Evolutionary conservation across 2,329 filamentous ascomycete genomes (phyloP), one percentile per base, ranked within the genome.

Genomic region (Beauveria rudraprayagi): DNA sequence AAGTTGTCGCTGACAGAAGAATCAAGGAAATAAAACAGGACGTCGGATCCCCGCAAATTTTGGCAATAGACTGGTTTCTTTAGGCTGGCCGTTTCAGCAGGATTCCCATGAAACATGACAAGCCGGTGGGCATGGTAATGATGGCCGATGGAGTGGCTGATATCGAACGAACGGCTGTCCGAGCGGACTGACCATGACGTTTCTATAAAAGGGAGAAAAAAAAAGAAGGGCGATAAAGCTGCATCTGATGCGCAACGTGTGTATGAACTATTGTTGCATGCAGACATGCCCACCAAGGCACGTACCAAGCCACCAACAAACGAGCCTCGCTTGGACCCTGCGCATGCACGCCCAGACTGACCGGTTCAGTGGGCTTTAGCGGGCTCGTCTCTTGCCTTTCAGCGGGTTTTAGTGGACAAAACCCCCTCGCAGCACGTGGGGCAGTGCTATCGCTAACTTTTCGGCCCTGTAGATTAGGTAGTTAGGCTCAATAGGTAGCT

Each of bases 401-500:
- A 47, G 54, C 54, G 54, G 54, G 26, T 14, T 47, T 56, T 56
- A 55, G 53, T 55, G 53, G 53, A 43, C 51, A 54, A 28, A 43
- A 24, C 37, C 37, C 30, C 53, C 41, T 56, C 54, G 26, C 28
- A n/a, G 54, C 41, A 34, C 54, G 54, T 56, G 54, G 54, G 54
- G 54, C 54, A 47, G 41, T 37, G 54, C 43, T 46, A 56, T 56
- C 54, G 53, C 37, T 41, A 40, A n/a, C 52, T 24, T 43, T 46
- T 24, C n/a, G 19, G 19, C 34, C 34, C 34, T 37, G 34, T 37
- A 37, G 34, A 37, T 37, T 37, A 14, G 34, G 34, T 14, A 37
- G 34, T 1, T 37, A 2, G 34, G 30, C 30, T 34, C 30, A 34
- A 34, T 30, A 10, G 8, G 28, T 30, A 34, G 30, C 30, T 34